Conservation (phyloP, 2,329 filamentous ascomycete species). For the Calonectria henricotiae region DNA sequence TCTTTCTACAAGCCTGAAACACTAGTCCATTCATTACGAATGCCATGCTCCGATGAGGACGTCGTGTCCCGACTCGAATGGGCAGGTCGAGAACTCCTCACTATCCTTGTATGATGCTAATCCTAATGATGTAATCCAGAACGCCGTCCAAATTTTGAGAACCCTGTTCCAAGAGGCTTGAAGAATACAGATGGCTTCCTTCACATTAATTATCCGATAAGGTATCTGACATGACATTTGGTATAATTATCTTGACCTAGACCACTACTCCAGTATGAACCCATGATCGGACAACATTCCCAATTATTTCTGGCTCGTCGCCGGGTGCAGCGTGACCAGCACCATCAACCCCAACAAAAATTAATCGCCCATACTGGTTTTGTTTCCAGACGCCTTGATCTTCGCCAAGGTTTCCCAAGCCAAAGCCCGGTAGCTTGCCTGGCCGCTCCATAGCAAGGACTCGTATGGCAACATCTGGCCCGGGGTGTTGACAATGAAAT, state of each 20-base stretch:
- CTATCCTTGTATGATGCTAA: not conserved
- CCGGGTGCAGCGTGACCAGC: not conserved
- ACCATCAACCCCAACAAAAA: not conserved
- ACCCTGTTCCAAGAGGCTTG: not conserved
- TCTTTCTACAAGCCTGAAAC: not conserved
- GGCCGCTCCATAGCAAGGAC: slow-evolving; percentile 3
- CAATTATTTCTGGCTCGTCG: slow-evolving; percentile 10
- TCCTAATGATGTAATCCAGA: not conserved
- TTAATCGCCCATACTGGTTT: not conserved
- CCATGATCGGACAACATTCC: not conserved
- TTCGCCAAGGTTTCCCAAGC: not conserved
- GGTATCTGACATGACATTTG: not conserved
- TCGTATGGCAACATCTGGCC: not conserved
- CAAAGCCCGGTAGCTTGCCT: not conserved
- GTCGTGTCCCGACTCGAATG: not conserved
- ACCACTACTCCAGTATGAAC: not conserved
- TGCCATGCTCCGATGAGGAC: not conserved
- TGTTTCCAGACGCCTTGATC: not conserved
- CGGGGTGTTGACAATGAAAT: not conserved
- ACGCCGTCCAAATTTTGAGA: not conserved
- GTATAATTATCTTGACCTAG: not conserved
- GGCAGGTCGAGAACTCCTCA: too few relatives aligned
- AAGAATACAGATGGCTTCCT: not conserved
- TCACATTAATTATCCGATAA: not conserved
- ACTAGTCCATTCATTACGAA: not conserved